Conservation (phyloP, 768 basidiomycete species). For the Cystobasidium tubakii region DNA sequence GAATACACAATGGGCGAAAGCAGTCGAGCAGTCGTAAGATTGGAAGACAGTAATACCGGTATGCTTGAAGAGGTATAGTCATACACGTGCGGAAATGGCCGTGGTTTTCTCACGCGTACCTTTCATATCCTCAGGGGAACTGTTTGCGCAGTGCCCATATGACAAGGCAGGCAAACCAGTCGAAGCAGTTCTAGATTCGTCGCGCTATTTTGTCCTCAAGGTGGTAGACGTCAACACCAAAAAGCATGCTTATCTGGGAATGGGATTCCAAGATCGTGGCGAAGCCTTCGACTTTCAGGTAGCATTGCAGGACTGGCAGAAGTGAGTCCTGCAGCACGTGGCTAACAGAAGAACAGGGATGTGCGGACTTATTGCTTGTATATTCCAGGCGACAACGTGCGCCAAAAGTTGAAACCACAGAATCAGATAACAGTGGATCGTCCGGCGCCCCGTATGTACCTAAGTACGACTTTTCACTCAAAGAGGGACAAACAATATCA, state of each 20-base stretch:
- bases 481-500: constrained; percentile 45
- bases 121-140: constrained; percentile 37
- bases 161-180: constrained; percentile 38
- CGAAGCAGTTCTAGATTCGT: constrained; percentile 36
- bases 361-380: too few species aligned
- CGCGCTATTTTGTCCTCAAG: constrained; percentile 44
- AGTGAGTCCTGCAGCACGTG: constrained; percentile 33
- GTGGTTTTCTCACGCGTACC: background rate
- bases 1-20: constrained; percentile 39
- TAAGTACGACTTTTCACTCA: constrained; percentile 45
- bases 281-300: constrained; percentile 47
- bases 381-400: constrained; percentile 34
- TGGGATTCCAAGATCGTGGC: constrained; percentile 46
- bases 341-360: too few species aligned
- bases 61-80: too few species aligned
- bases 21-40: constrained; percentile 37
- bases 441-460: constrained; percentile 29
- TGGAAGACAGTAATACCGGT: constrained; percentile 44
- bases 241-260: constrained; percentile 44
- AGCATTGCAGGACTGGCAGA: constrained; percentile 44
- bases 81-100: too few species aligned
- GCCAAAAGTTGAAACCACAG: constrained; percentile 30
- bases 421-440: background rate
- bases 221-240: constrained; percentile 41
- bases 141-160: constrained; percentile 44